Base-by-base conservation (phyloP, 495 filamentous ascomycete species). In the Talaromyces adpressus region DNA sequence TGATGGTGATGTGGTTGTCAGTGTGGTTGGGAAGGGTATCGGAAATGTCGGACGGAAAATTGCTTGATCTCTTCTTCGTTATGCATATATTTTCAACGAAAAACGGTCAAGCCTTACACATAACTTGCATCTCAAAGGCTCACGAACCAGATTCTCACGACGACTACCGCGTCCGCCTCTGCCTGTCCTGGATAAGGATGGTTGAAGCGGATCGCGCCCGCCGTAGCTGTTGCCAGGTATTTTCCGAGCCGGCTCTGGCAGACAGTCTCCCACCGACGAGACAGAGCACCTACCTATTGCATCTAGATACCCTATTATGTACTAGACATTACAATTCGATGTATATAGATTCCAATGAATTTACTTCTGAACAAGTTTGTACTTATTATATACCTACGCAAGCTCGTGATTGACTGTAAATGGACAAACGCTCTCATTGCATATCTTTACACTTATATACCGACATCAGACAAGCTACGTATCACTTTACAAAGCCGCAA, bases 1-100 rank as follows among this genome's bases (percentile, higher is more conserved):
- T 41, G 79, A 79, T 20, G 83, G 77, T 6, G 90, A 93, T 72
- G 79, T 97, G 49, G 84, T 97, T 39, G 83, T 98, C 58, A 96
- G 91, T 63, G 86, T 99, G 30, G 94, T 97, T 66, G 95, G 95
- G 29, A 88, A 84, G 69, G 95, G 95, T 22, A 91, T 99, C 53
- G 95, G 95, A 5, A 99, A 99, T 75, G 89, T 97, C 53, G 94
- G 93, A 39, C 84, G 92, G 64, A 98, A 98, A 77, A 87, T 97
- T 71, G 90, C 90, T 69, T 98, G 83, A 82, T 27, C 4, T 12
- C 18, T 23, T n/a, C 11, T 30, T 30, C 25, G 25, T 27, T 27
- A 27, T 2, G 22, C 58, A 60, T 23, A 0, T 20, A 27, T 25
- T n/a, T 22, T 14, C 52, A 56, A 56, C 12, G 4, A 23, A 29